These are phyloP conservation scores for Penicillium verrucosum DNA, from an alignment of 2,329 filamentous ascomycete species.

Conservation along the genomic window DNA sequence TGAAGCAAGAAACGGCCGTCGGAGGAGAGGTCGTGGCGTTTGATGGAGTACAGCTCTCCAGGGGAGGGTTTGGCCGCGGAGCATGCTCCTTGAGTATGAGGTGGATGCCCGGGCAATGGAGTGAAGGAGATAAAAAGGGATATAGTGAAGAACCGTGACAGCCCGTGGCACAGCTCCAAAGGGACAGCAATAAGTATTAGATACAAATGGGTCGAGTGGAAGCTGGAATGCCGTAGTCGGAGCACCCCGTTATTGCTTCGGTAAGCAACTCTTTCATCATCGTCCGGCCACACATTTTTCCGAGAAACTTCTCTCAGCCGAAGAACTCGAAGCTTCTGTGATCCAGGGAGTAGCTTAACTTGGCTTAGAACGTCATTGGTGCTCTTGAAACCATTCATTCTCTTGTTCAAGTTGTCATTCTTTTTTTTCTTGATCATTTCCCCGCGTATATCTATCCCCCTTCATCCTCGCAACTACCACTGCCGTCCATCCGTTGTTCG, in stretches of 20 bases:
- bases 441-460: background rate
- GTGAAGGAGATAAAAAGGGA: background rate
- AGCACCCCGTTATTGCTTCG: slow-evolving; percentile 26
- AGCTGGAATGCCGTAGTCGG: slow-evolving; percentile 18
- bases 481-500: slow-evolving; percentile 13
- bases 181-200: slow-evolving; percentile 12
- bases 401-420: slow-evolving; percentile 7
- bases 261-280: slow-evolving; percentile 34
- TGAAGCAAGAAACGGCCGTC: slow-evolving; percentile 31
- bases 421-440: slow-evolving; percentile 1
- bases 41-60: slow-evolving; percentile 61
- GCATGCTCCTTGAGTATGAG: slow-evolving; percentile 50
- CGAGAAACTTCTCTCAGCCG: slow-evolving; percentile 35
- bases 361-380: slow-evolving; percentile 13
- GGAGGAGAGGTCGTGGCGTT: slow-evolving; percentile 43
- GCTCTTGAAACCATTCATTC: slow-evolving; percentile 3
- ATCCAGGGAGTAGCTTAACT: slow-evolving; percentile 18
- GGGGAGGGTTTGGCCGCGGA: slow-evolving; percentile 62
- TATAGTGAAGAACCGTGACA: slow-evolving; percentile 7
- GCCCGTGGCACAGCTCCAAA: slow-evolving; percentile 13
- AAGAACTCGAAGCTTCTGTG: slow-evolving; percentile 33
- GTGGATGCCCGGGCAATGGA: slow-evolving; percentile 2
- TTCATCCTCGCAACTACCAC: slow-evolving; percentile 4
- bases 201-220: slow-evolving; percentile 4
- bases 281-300: slow-evolving; percentile 30